Evolutionary conservation across 768 basidiomycete species (phyloP).

Genomic region (Leccinum subtestaceum): DNA sequence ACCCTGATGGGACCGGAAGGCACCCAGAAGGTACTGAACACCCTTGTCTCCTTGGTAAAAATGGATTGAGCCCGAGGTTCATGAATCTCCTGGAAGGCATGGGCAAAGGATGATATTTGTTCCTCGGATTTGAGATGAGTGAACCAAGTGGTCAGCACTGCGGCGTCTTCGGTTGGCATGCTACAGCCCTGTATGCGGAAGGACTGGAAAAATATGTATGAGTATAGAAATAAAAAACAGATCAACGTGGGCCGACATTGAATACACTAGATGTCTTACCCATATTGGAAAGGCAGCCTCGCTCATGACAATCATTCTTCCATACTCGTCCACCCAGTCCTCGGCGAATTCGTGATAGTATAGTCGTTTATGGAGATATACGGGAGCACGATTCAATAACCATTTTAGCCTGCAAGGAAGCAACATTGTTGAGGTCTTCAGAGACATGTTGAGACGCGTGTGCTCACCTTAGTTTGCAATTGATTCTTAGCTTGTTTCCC

Average conservation of each 20-base stretch:
- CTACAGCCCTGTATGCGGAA: conserved; percentile 41
- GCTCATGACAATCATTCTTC: conserved; percentile 52
- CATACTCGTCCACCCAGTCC: conserved; percentile 49
- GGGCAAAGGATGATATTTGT: conserved; percentile 49
- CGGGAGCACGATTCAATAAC: conserved; percentile 34
- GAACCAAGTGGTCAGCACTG: conserved; percentile 33
- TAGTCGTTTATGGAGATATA: conserved; percentile 39
- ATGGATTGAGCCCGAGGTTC: conserved; percentile 46
- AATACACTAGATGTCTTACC: conserved; percentile 30
- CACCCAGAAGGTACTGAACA: conserved; percentile 40
- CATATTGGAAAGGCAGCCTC: conserved; percentile 61
- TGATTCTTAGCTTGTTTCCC: conserved; percentile 33
- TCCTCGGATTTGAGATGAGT: conserved; percentile 45
- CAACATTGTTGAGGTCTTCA: conserved; percentile 1
- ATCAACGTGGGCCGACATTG: neutral
- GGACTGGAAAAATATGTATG: conserved; percentile 38
- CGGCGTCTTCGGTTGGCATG: conserved; percentile 35
- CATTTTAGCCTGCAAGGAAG: conserved; percentile 36
- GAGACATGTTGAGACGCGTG: neutral
- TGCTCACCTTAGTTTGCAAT: conserved; percentile 40
- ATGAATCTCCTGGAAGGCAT: conserved; percentile 60
- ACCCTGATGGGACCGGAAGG: conserved; percentile 45
- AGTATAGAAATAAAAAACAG: neutral
- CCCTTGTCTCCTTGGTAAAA: conserved; percentile 43
- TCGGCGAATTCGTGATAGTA: conserved; percentile 42